Conservation (phyloP, 768 basidiomycete species). For the Agaricus blazei region DNA sequence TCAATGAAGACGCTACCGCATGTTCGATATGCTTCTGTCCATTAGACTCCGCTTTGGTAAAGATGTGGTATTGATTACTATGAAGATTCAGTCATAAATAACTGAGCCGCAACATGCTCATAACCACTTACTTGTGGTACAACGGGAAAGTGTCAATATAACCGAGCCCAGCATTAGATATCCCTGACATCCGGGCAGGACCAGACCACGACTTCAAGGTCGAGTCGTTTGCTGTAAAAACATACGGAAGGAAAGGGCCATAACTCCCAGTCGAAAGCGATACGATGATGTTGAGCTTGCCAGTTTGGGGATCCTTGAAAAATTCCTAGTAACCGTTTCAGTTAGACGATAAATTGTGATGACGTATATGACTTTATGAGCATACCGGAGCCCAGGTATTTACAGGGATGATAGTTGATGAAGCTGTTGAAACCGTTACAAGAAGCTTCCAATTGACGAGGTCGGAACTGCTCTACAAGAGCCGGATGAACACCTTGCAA, state of each 20-base stretch:
- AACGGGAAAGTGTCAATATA: constrained; percentile 32
- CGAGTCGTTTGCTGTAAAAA: constrained; percentile 25
- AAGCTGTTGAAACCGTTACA: constrained; percentile 23
- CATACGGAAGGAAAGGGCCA: constrained; percentile 30
- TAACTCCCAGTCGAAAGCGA: constrained; percentile 31
- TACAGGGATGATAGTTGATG: constrained; percentile 22
- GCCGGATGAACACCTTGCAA: too few relatives aligned
- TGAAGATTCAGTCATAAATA: background rate
- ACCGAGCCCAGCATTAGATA: constrained; percentile 28
- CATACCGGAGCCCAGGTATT: constrained; percentile 30
- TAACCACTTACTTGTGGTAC: constrained; percentile 22
- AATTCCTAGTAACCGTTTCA: constrained; percentile 21
- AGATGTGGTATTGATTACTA: constrained; percentile 29
- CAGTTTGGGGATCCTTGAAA: constrained; percentile 30
- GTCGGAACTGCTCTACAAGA: constrained; percentile 23
- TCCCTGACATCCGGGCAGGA: constrained; percentile 28
- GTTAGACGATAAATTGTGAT: background rate
- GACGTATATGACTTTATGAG: background rate
- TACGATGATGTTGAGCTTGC: constrained; percentile 26
- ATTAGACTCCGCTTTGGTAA: constrained; percentile 27
- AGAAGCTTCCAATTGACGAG: constrained; percentile 24
- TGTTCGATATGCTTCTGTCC: constrained; percentile 28
- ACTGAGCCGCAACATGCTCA: background rate
- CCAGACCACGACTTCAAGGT: constrained; percentile 25
- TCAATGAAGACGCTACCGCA: constrained; percentile 25